phyloP scores from a whole-genome alignment of 768 basidiomycete species.

The Termitomyces sp. region DNA sequence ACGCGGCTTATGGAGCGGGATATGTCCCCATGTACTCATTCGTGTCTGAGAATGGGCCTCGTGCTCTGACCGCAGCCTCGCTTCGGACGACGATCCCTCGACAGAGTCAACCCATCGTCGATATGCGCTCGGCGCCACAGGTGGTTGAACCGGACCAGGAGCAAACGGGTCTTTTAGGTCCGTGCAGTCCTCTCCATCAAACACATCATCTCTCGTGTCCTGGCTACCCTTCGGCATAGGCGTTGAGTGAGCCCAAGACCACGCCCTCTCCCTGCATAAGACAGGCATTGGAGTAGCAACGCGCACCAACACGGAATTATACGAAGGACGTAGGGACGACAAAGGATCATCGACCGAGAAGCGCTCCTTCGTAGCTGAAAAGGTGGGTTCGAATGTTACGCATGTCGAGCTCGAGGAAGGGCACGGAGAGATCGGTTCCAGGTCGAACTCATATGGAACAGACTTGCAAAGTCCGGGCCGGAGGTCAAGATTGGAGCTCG shows the following conservation, averaged over 20 bases:
- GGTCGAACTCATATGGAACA: neutral
- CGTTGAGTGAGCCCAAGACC: neutral
- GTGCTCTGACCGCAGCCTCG: neutral
- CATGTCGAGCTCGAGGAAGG: neutral
- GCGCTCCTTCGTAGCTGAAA: neutral
- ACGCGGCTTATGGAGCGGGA: neutral
- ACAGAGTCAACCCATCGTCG: neutral
- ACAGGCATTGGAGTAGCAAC: slow-evolving; percentile 1
- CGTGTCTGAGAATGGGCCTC: neutral
- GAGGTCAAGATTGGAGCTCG: neutral
- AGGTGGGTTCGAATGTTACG: neutral
- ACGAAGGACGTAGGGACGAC: neutral
- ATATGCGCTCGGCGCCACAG: neutral
- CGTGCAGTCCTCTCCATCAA: neutral
- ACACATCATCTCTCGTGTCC: neutral
- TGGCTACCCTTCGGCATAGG: neutral
- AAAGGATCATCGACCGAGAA: neutral
- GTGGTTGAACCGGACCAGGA: neutral
- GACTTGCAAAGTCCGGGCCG: neutral
- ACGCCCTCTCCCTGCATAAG: neutral
- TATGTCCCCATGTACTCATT: neutral
- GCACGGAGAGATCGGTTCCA: neutral
- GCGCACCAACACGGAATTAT: neutral
- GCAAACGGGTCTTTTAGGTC: slow-evolving; percentile 3
- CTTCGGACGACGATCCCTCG: neutral